phyloP scores from a whole-genome alignment of 1,139 yeast species.

The Torulaspora globosa region DNA sequence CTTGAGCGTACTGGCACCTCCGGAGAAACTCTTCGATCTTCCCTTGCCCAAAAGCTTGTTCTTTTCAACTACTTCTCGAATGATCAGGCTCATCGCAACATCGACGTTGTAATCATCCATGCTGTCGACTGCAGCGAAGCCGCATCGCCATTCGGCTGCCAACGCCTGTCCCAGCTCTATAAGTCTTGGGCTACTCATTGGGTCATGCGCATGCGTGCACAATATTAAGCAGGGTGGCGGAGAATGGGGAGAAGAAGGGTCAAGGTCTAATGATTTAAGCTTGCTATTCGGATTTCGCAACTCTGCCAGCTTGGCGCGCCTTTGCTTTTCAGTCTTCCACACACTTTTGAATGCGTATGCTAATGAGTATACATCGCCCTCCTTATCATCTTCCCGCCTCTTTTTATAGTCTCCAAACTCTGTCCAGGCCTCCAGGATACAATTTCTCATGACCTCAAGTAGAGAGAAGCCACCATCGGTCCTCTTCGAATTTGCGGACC shows the following conservation, averaged over 20 bases:
- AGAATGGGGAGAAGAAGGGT: conserved; percentile 48
- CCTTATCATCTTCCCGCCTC: conserved; percentile 59
- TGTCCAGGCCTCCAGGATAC: conserved; percentile 69
- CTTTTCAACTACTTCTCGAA: conserved; percentile 56
- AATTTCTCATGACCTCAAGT: conserved; percentile 47
- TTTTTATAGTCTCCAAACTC: conserved; percentile 54
- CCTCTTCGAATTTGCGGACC: conserved; percentile 19
- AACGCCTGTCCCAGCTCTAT: conserved; percentile 53
- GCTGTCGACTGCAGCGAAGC: conserved; percentile 58
- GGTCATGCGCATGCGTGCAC: conserved; percentile 57
- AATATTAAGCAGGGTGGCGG: conserved; percentile 68
- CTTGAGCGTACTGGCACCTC: conserved; percentile 5
- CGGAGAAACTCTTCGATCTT: conserved; percentile 7
- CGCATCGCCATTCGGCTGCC: conserved; percentile 59
- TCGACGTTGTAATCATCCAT: conserved; percentile 49
- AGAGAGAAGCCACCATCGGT: conserved; percentile 44
- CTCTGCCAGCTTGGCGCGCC: conserved; percentile 25
- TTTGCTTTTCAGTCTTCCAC: conserved; percentile 45
- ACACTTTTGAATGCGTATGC: conserved; percentile 53
- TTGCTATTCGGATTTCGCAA: conserved; percentile 25
- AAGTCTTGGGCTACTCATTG: conserved; percentile 54
- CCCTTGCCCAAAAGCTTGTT: conserved; percentile 29
- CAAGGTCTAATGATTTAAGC: conserved; percentile 34
- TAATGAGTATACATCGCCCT: conserved; percentile 60
- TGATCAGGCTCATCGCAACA: conserved; percentile 50